Conservation (phyloP, 805 yeast species). For the Candida qinlingensis region DNA sequence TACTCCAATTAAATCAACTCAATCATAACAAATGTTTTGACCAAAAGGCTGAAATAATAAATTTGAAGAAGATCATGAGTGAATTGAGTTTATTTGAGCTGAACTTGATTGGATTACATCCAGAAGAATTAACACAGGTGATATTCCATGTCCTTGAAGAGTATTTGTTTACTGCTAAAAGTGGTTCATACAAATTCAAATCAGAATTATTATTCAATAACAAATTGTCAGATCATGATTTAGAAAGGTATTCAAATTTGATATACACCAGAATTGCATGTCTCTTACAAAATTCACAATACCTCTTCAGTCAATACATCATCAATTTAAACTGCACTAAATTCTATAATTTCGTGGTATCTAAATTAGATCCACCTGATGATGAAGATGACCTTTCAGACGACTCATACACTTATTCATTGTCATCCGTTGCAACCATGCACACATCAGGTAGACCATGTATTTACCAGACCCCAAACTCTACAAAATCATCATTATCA, state of each 20-base stretch:
- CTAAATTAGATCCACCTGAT: slow-evolving; percentile 7
- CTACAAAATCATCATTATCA: slow-evolving; percentile 3
- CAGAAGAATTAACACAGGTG: slow-evolving; percentile 23
- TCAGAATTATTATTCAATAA: slow-evolving; percentile 2
- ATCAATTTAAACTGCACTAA: neutral
- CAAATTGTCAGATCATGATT: slow-evolving; percentile 1
- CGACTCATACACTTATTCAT: slow-evolving; percentile 9
- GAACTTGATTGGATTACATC: slow-evolving; percentile 37
- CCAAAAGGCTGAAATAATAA: slow-evolving; percentile 34
- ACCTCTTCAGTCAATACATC: slow-evolving; percentile 4
- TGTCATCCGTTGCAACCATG: slow-evolving; percentile 4
- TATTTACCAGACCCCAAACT: slow-evolving; percentile 10
- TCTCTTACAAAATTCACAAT: slow-evolving; percentile 2
- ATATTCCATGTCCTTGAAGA: slow-evolving; percentile 16
- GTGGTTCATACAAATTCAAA: slow-evolving; percentile 1
- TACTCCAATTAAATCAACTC: slow-evolving; percentile 31
- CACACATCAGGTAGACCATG: neutral
- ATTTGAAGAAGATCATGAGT: slow-evolving; percentile 43
- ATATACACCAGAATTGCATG: slow-evolving; percentile 7
- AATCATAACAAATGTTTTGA: slow-evolving; percentile 16
- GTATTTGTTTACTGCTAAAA: neutral
- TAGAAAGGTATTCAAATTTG: slow-evolving; percentile 10
- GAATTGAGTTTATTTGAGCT: slow-evolving; percentile 45
- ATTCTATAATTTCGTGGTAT: slow-evolving; percentile 3
- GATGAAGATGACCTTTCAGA: slow-evolving; percentile 2